Evolutionary conservation across 148 eudicot genomes (phyloP).

Genomic region (Oxyria digyna): DNA sequence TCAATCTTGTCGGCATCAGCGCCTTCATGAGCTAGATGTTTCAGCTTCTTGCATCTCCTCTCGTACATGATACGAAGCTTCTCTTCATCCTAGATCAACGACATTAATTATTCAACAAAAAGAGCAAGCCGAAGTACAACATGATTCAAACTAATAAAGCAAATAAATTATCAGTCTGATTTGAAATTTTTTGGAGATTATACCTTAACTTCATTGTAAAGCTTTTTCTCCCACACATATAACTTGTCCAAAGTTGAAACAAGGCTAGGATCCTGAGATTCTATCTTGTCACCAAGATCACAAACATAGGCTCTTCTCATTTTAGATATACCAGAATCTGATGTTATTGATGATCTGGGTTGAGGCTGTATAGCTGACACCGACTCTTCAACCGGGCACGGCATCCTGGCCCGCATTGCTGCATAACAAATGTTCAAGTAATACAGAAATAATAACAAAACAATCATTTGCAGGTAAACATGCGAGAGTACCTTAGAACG

Average conservation of each 20-base stretch:
- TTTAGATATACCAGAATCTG: conserved; percentile 16
- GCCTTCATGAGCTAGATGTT: conserved; percentile 50
- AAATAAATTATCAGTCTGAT: background rate
- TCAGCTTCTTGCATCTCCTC: conserved; percentile 69
- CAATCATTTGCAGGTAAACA: no score
- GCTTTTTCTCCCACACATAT: conserved; percentile 89
- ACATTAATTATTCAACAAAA: conserved; percentile 1
- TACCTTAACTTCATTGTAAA: conserved; percentile 95
- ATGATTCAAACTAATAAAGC: background rate
- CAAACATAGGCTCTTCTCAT: conserved; percentile 33
- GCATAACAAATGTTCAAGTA: conserved; percentile 9
- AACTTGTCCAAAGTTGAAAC: conserved; percentile 77
- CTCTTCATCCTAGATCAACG: conserved; percentile 77
- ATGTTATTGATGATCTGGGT: conserved; percentile 14
- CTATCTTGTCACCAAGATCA: conserved; percentile 10
- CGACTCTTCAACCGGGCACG: conserved; percentile 34
- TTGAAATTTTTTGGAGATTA: background rate
- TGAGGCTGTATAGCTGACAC: conserved; percentile 30
- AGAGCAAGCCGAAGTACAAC: background rate
- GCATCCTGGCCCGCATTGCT: conserved; percentile 52
- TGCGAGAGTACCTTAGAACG: conserved; percentile 92
- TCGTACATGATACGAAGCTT: conserved; percentile 61
- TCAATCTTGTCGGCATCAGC: conserved; percentile 77
- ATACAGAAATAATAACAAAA: no score
- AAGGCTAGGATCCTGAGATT: conserved; percentile 33